phyloP scores from a whole-genome alignment of 306 rosid genomes.

The Cyclanthera cordifolia region DNA sequence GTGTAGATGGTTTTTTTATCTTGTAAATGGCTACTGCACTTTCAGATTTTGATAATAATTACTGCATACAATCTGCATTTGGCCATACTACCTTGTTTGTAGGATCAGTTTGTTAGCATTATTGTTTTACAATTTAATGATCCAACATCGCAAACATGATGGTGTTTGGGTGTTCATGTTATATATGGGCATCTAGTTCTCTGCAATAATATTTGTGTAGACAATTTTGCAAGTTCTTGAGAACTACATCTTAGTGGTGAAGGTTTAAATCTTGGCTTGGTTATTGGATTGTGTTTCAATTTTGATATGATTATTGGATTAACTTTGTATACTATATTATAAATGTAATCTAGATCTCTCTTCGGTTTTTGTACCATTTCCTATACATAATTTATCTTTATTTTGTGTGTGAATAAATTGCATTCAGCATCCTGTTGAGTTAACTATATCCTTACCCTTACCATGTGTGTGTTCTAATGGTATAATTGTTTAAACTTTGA shows the following conservation, averaged over 20 bases:
- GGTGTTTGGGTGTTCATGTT: not conserved
- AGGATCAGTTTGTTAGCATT: not conserved
- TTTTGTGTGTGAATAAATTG: not conserved
- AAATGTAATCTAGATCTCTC: not conserved
- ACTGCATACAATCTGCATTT: not conserved
- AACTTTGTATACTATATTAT: not conserved
- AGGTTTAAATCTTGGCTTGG: no score
- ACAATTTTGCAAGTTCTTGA: not conserved
- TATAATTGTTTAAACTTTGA: not conserved
- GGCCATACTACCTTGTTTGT: not conserved
- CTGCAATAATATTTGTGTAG: not conserved
- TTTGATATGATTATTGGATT: not conserved
- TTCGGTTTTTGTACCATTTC: not conserved
- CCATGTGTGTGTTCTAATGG: not conserved
- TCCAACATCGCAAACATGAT: not conserved
- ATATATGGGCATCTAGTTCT: slow-evolving; percentile 3
- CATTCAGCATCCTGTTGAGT: not conserved
- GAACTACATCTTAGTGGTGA: not conserved
- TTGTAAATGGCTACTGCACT: slow-evolving; percentile 8
- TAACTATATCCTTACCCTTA: not conserved
- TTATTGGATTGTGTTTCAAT: no score
- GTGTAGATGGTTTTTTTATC: slow-evolving; percentile 16
- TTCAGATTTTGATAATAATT: not conserved
- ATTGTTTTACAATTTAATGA: not conserved
- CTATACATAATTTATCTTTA: not conserved